These are phyloP conservation scores for Actinidia chinensis DNA, from an alignment of 179 eudicot genomes.

Conservation along the genomic window DNA sequence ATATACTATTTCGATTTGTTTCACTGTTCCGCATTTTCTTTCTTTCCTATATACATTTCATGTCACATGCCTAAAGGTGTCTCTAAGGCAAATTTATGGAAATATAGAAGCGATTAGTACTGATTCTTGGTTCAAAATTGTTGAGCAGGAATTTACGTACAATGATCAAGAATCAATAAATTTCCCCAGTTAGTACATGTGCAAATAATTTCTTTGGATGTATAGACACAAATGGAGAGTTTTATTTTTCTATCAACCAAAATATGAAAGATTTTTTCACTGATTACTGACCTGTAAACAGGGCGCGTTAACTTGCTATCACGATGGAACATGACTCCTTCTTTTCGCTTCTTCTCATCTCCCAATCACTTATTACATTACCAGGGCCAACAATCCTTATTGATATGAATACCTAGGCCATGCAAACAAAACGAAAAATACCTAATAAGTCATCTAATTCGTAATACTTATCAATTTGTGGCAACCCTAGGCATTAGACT, in stretches of 20 bases:
- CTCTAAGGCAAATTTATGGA: background rate
- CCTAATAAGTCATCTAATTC: background rate
- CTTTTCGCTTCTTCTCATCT: slow-evolving; percentile 93
- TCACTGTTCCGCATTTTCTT: background rate
- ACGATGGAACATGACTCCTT: slow-evolving; percentile 97
- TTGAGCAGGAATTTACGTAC: background rate
- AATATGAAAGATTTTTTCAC: too few relatives aligned
- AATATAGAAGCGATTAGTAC: background rate
- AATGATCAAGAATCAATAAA: background rate
- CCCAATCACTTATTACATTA: slow-evolving; percentile 98
- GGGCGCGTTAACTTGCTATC: slow-evolving; percentile 97
- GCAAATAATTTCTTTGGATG: background rate
- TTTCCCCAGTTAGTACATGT: background rate
- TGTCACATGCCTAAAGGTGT: background rate
- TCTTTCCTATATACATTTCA: background rate
- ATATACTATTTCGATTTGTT: background rate
- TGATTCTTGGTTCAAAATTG: background rate
- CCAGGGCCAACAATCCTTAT: slow-evolving; percentile 93
- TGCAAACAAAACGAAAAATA: slow-evolving; percentile 5
- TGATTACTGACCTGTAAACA: slow-evolving; percentile 66
- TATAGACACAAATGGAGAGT: background rate
- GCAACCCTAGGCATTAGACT: slow-evolving; percentile 6
- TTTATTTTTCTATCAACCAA: too few relatives aligned
- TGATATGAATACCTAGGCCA: slow-evolving; percentile 82
- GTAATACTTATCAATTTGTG: background rate